Evolutionary conservation across 23 red algal genomes (phyloP).

Genomic region (Cyanidioschyzon merolae): DNA sequence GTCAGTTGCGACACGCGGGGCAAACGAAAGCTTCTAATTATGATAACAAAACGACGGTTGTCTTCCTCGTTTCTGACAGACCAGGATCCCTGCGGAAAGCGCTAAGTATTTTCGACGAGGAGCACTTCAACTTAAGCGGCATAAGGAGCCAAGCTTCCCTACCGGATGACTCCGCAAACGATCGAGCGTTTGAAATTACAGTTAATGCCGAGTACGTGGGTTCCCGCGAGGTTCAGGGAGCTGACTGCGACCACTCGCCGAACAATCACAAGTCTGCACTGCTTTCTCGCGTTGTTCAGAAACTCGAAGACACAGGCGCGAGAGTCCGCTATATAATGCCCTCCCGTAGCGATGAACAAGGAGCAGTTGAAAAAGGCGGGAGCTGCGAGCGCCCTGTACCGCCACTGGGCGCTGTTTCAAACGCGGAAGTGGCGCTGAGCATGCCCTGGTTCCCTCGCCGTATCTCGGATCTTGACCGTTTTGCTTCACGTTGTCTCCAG

Average conservation of each 20-base stretch:
- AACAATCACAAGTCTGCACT: not conserved
- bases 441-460: conserved; percentile 25
- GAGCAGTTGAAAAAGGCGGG: no score
- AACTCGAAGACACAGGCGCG: not conserved
- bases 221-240: not conserved
- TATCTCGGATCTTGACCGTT: conserved; percentile 22
- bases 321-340: not conserved
- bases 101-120: not conserved
- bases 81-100: not conserved
- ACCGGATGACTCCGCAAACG: not conserved
- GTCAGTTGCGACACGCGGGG: no score
- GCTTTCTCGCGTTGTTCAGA: not conserved
- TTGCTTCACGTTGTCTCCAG: conserved; percentile 27
- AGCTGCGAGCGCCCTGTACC: not conserved
- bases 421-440: not conserved
- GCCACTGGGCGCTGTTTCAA: not conserved
- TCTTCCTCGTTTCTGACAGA: not conserved
- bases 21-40: no score
- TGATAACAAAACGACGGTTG: not conserved
- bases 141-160: not conserved
- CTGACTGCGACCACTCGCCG: not conserved
- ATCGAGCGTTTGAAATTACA: not conserved
- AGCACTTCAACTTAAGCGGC: not conserved
- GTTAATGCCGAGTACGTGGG: not conserved
- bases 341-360: not conserved